Evolutionary conservation across 2,329 filamentous ascomycete species (phyloP).

Genomic region (Talaromyces piceae): DNA sequence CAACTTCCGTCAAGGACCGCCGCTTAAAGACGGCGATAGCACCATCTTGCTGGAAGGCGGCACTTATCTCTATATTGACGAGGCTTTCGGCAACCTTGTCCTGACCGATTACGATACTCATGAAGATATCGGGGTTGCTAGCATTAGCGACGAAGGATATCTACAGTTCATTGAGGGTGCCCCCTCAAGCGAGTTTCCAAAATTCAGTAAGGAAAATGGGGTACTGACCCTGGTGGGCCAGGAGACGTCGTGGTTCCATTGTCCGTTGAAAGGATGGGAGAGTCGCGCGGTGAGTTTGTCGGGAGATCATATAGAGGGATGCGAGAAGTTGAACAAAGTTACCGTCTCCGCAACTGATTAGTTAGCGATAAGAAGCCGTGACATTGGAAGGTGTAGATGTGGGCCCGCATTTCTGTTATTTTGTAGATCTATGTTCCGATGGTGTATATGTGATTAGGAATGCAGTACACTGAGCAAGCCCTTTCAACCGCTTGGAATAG

Average conservation of each 20-base stretch:
- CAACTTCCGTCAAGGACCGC: background rate
- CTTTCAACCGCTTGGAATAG: no score
- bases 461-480: no score
- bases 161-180: background rate
- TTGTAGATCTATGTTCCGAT: no score
- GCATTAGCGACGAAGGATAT: background rate
- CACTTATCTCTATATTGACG: background rate
- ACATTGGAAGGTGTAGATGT: no score
- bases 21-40: background rate
- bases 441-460: no score
- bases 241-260: background rate
- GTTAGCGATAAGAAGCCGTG: no score
- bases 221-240: background rate
- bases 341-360: background rate
- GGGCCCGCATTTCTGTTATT: no score
- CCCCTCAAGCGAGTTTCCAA: background rate
- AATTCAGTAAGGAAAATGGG: background rate
- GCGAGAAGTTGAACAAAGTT: background rate
- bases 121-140: background rate
- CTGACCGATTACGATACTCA: background rate
- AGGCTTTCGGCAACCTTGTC: background rate
- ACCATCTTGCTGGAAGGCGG: background rate
- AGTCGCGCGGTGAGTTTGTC: background rate
- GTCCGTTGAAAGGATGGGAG: background rate
- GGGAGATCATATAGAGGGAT: background rate